Evolutionary conservation across 1,284 basidiomycete genomes (phyloP), one percentile per base, ranked within the genome.

Genomic region (Meripilus lineatus): DNA sequence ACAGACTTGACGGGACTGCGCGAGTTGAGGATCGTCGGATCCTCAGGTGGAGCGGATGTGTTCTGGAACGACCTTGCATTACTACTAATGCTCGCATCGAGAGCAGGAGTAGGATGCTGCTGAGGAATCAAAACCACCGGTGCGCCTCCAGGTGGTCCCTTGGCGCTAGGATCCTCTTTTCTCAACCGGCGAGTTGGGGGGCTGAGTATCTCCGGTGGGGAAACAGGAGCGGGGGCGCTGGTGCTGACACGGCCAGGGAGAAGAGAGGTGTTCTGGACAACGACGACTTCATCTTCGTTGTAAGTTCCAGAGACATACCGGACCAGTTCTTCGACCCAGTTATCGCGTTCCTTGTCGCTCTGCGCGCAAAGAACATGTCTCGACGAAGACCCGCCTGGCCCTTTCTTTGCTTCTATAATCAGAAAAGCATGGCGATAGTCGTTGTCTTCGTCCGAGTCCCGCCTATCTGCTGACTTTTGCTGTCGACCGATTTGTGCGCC

Each of bases 361-460:
- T 96, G 92, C 0, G 95, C 95, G 58, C 95, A 98, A 3, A 99
- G 71, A 24, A 99, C 93, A 61, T 98, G 95, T 18, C 91, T 76
- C 40, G 86, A 77, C 51, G 80, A 79, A 40, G 83, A 77, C 4
- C 85, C 81, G 36, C 76, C 77, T 11, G 83, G 83, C 2, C 75
- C 78, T 44, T 79, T 82, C 59, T 82, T 84, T 17, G 79, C 77
- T 64, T 97, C 93, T 49, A 98, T 90, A 58, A 99, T 92, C 47
- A 99, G 79, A 69, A 99, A 98, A 0, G 95, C 95, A 59, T 99
- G 95, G 21, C 93, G 79, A 55, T 95, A 96, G 51, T 96, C 89
- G 58, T 90, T 91, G 57, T 96, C 93, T 47, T 94, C 91, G 45
- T 89, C 85, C 7, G 61, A 54, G 49, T 75, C 64, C 47, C 62